Base-by-base conservation (phyloP, 73 alveolate species). In the Paraurostyla sp. region DNA sequence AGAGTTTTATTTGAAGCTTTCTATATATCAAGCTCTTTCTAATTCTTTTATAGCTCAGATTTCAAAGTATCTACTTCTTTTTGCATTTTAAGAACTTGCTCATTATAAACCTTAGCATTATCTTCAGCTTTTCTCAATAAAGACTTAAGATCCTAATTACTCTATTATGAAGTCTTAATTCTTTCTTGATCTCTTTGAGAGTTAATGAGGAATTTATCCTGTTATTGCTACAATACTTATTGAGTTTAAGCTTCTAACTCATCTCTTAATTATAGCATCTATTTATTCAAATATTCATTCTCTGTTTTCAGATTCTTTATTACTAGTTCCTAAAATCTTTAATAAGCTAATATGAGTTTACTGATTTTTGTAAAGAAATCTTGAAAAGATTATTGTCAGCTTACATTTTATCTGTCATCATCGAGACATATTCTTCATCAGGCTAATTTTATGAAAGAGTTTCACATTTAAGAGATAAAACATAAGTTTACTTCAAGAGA, bases 331-430 rank as follows among this genome's bases (percentile, higher is more conserved):
- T 65, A 38, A 38, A 7, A 38, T 7, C 16, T 6, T 59, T 29
- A 35, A 1, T 35, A 38, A 38, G 3, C 41, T 65, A 6, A 1
- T 7, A 11, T 38, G 23, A 38, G 36, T 20, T 65, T 65, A 65
- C 82, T 11, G 82, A 65, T 65, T 65, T 65, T 65, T 65, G 38
- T n/a, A 65, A 22, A 18, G 82, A 65, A 18, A 65, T 32, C 41
- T 65, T 65, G 25, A 38, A 65, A 38, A 65, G 82, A 40, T 65
- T 65, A 65, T 65, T 65, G 58, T 65, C 82, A 38, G 82, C 82
- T 40, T 38, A 13, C 1, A 65, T 29, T 40, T 65, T 65, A 65
- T 65, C 82, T 6, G 58, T 35, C 82, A 65, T 65, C 82, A 65
- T 65, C 41, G 4, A 6, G 33, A 3, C 1, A 30, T 65, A 65